Base-by-base conservation (phyloP, 2,329 filamentous ascomycete genomes). In the Xylaria sp. region DNA sequence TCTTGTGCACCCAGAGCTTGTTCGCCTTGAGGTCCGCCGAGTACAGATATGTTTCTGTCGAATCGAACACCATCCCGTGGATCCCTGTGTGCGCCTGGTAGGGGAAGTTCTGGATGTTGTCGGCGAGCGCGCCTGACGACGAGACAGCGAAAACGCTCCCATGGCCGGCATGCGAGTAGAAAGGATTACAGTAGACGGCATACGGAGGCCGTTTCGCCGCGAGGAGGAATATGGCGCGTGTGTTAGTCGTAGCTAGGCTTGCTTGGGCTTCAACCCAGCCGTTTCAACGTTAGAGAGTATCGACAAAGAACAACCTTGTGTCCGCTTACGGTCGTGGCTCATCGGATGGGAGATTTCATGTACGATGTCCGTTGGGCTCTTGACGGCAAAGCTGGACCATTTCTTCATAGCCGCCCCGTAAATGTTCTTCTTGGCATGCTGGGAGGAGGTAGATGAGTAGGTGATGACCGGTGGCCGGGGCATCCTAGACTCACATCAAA, bases 381-480 rank as follows among this genome's bases (percentile, higher is more conserved):
- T 88, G 76, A 97, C 91, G 55, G 89, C 84, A 80, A 93, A 95
- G 79, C 91, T 94, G 59, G 91, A 91, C 93, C 93, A 97, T 80
- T 94, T 95, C 86, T 97, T 97, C 93, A 96, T 96, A 69, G 93
- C 92, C 3, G 94, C 91, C 76, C 94, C 94, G 80, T 97, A 97
- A 69, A 97, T 91, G 79, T 92, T 91, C 81, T 94, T 95, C 77
- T 91, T 92, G 70, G 87, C 84, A 81, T 97, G 93, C 91, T 95
- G 77, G 62, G 2, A 67, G 18, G 65, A 39, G 39, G 68, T n/a
- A 62, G 36, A 33, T 58, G 76, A 58, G 76, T 75, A 69, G 71
- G 70, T 52, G 23, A 61, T 18, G 48, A 43, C 20, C 13, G 43
- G 10, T 20, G 10, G 12, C 25, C n/a, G 13, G 20, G 20, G n/a